Evolutionary conservation across 1,284 basidiomycete genomes (phyloP), one percentile per base, ranked within the genome.

Genomic region (Nidula niveotomentosa): DNA sequence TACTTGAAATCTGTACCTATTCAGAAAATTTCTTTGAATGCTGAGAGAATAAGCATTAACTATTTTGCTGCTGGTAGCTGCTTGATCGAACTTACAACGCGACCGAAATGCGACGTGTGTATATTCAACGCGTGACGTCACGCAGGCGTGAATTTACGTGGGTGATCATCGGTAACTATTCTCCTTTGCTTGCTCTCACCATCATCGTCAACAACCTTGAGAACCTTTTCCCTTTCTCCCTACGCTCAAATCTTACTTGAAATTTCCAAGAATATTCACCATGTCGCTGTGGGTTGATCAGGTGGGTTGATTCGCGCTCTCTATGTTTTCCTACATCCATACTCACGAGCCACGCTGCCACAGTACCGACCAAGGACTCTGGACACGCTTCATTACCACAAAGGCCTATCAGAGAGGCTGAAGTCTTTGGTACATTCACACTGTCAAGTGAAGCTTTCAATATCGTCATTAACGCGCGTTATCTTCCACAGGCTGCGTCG

Each of bases 281-380:
- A 94, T 94, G 93, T 91, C 91, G 60, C 86, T 95, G 58, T 95
- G 92, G 91, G 93, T 94, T 15, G 93, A 95, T 73, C 86, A 86
- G 75, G 92, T 90, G 67, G 52, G 9, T 48, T 12, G 6, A 53
- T 9, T 51, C 10, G 37, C 4, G 18, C 12, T 9, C 30, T 48
- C 39, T 23, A 54, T 50, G 30, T 36, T 23, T 3, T 23, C 23
- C 23, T 3, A 23, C 36, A 13, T 10, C 53, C 23, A 13, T 23
- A 44, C 30, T 49, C 33, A 52, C 17, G 8, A 18, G 43, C 34
- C 53, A 47, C 30, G 8, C 18, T 13, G 35, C 1, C 6, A 8
- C 59, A 98, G 90, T 93, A 93, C 69, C 88, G 96, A 51, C 96
- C 96, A 12, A 85, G 88, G 59, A 82, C 86, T 2, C 84, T 99